These are phyloP conservation scores for Cystobasidiaceae sp. DNA, from an alignment of 1,284 basidiomycete genomes.

Conservation along the genomic window DNA sequence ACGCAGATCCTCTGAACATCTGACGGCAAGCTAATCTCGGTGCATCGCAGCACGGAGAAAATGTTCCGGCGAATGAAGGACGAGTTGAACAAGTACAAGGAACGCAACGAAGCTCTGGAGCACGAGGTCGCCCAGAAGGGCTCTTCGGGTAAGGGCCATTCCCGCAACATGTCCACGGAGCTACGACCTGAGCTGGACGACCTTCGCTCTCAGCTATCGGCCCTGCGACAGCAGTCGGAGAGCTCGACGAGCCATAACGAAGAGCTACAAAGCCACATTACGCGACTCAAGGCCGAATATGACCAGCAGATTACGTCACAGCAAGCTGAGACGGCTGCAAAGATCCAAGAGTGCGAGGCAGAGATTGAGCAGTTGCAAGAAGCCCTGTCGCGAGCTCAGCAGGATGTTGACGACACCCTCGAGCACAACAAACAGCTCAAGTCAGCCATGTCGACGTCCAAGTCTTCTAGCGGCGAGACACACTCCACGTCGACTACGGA, in stretches of 20 bases:
- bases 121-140: slow-evolving; percentile 58
- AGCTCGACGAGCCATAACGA: slow-evolving; percentile 63
- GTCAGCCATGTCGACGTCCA: slow-evolving; percentile 34
- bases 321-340: slow-evolving; percentile 46
- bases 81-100: slow-evolving; percentile 83
- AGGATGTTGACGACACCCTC: slow-evolving; percentile 41
- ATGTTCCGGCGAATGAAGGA: slow-evolving; percentile 94
- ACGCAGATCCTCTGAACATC: background rate
- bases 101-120: slow-evolving; percentile 69
- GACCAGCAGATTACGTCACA: slow-evolving; percentile 52
- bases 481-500: slow-evolving; percentile 6
- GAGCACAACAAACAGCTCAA: slow-evolving; percentile 40
- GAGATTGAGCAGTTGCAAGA: slow-evolving; percentile 70
- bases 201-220: slow-evolving; percentile 62
- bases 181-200: slow-evolving; percentile 51
- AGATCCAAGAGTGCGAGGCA: slow-evolving; percentile 67
- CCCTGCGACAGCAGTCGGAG: slow-evolving; percentile 66
- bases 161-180: slow-evolving; percentile 17
- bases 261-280: slow-evolving; percentile 67
- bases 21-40: background rate
- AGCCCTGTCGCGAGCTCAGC: slow-evolving; percentile 36
- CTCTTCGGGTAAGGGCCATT: slow-evolving; percentile 1
- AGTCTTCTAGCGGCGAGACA: no score
- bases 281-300: slow-evolving; percentile 72
- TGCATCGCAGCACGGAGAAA: slow-evolving; percentile 77